Percentiles rank a stretch among this genome's conserved stretches.
These are phyloP conservation scores for Wallacemonas collosoma DNA, from an alignment of 208 protist species.

Conservation along the genomic window DNA sequence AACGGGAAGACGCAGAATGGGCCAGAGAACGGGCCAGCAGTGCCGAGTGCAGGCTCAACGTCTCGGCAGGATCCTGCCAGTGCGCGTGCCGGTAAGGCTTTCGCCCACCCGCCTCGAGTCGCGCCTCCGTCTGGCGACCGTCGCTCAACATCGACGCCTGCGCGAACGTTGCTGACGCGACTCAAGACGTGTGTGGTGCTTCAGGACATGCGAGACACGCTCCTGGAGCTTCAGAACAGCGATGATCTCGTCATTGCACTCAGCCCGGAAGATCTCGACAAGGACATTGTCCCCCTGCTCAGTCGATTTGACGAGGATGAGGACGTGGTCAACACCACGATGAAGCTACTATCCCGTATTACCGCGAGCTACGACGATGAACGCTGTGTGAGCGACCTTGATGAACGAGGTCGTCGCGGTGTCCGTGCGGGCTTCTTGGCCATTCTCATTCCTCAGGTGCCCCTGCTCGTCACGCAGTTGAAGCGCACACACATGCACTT, in stretches of 20 bases:
- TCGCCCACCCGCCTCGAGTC: not conserved
- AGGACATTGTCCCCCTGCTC: constrained; percentile 32
- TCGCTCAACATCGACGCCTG: constrained; percentile 21
- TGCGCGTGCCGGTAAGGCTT: too few relatives aligned
- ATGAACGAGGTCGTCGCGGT: constrained; percentile 42
- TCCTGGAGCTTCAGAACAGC: constrained; percentile 50
- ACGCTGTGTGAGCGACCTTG: constrained; percentile 1
- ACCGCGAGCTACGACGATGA: constrained; percentile 28
- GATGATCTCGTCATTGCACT: constrained; percentile 63
- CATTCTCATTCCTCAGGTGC: constrained; percentile 44
- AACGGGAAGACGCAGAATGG: not conserved
- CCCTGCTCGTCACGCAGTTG: constrained; percentile 50
- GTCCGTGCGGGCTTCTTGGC: constrained; percentile 58
- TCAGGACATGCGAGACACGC: constrained; percentile 80
- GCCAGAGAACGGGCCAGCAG: not conserved
- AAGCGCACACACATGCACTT: constrained; percentile 16
- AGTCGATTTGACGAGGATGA: constrained; percentile 43
- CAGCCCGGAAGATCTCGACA: constrained; percentile 19
- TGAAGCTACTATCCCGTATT: constrained; percentile 55
- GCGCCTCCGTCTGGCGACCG: not conserved
- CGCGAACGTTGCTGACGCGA: constrained; percentile 69
- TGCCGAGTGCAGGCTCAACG: too few relatives aligned
- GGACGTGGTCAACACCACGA: constrained; percentile 38
- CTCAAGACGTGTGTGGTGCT: constrained; percentile 75
- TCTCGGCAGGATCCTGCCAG: too few relatives aligned